Conservation (phyloP, 1,139 yeast species). For the Zygoascus sp. region DNA sequence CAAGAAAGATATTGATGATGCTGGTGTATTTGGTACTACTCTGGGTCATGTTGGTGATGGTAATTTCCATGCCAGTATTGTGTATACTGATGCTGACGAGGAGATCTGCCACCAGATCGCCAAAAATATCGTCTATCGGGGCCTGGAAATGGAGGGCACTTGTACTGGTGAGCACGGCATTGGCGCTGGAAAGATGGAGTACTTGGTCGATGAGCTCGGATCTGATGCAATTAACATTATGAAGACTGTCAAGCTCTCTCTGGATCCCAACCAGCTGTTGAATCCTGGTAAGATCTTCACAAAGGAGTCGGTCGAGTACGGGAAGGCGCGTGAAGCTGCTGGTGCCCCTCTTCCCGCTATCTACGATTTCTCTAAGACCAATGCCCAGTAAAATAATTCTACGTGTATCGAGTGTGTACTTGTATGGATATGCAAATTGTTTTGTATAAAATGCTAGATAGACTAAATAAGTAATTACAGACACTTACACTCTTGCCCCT, state of each 20-base stretch:
- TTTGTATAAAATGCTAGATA: neutral
- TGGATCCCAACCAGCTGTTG: conserved; percentile 67
- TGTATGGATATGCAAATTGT: neutral
- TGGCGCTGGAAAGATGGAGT: conserved; percentile 74
- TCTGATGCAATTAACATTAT: conserved; percentile 60
- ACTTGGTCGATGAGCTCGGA: conserved; percentile 62
- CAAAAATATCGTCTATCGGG: conserved; percentile 63
- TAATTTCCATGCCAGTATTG: conserved; percentile 76
- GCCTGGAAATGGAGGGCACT: conserved; percentile 69
- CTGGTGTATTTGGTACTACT: conserved; percentile 55
- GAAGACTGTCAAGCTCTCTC: conserved; percentile 66
- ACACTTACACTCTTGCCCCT: conserved; percentile 5
- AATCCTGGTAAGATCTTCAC: conserved; percentile 74
- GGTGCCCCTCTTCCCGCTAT: conserved; percentile 6
- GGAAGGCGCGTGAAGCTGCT: conserved; percentile 12
- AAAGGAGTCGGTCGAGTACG: conserved; percentile 21
- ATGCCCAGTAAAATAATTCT: neutral
- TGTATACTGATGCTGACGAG: conserved; percentile 82
- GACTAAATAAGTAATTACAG: neutral
- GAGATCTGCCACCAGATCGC: conserved; percentile 52
- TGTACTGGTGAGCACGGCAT: conserved; percentile 92
- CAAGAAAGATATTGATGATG: conserved; percentile 50
- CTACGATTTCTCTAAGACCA: neutral
- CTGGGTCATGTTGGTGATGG: conserved; percentile 91
- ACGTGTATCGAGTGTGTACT: neutral